These are phyloP conservation scores for Penicillium alfredii DNA, from an alignment of 495 filamentous ascomycete species.

Conservation along the genomic window DNA sequence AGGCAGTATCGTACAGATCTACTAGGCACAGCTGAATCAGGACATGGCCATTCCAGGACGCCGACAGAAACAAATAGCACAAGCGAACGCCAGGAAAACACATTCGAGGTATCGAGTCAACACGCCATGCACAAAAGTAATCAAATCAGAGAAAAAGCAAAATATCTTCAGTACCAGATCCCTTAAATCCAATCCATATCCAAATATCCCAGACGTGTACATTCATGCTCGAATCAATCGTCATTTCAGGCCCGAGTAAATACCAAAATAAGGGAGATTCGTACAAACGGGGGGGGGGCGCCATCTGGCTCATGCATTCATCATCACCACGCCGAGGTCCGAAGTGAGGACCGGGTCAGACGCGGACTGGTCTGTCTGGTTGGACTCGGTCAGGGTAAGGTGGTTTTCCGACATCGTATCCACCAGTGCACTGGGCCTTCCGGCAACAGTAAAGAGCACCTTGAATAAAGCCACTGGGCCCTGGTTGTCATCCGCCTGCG, in stretches of 20 bases:
- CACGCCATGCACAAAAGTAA: slow-evolving; percentile 1
- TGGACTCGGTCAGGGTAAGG: slow-evolving; percentile 28
- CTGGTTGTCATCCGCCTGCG: slow-evolving; percentile 14
- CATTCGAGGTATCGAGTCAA: neutral
- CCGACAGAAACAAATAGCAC: slow-evolving; percentile 5
- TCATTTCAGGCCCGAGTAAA: slow-evolving; percentile 6
- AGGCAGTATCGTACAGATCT: slow-evolving; percentile 29
- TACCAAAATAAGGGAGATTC: slow-evolving; percentile 15
- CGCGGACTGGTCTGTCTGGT: slow-evolving; percentile 14
- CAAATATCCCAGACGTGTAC: slow-evolving; percentile 7
- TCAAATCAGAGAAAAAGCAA: neutral
- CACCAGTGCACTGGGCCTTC: slow-evolving; percentile 30
- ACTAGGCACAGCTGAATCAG: too few relatives aligned
- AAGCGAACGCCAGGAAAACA: neutral
- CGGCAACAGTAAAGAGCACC: slow-evolving; percentile 37
- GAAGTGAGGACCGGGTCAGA: slow-evolving; percentile 24
- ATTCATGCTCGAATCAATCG: slow-evolving; percentile 12
- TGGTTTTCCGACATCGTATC: slow-evolving; percentile 38
- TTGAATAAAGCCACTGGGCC: slow-evolving; percentile 36
- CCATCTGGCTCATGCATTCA: slow-evolving; percentile 30
- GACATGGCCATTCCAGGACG: slow-evolving; percentile 16
- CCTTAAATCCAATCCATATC: slow-evolving; percentile 10
- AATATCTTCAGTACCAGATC: slow-evolving; percentile 1
- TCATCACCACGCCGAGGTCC: slow-evolving; percentile 34
- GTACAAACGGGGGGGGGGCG: slow-evolving; percentile 5